A percentile compares a stretch with the other conserved stretches of the same genome.
Conservation (phyloP, 768 basidiomycete genomes). For the Termitomyces sp. region DNA sequence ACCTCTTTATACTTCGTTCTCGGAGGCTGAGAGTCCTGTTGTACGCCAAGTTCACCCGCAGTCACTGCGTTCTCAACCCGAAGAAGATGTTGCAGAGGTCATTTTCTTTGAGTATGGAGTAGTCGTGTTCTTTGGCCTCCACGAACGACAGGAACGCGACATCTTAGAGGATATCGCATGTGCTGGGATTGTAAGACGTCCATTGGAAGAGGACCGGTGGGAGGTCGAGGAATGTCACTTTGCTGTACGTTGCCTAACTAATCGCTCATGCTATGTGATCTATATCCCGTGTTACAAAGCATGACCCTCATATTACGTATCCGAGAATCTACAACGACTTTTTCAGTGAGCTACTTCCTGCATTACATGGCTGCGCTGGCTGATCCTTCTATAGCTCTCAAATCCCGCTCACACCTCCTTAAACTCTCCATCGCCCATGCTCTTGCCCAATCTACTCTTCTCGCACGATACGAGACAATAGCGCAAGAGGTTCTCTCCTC, state of each 20-base stretch:
- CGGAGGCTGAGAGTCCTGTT: constrained; percentile 2
- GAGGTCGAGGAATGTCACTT: constrained; percentile 94
- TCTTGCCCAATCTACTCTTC: constrained; percentile 88
- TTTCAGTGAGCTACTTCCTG: constrained; percentile 60
- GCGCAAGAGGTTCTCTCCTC: constrained; percentile 77
- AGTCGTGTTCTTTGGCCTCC: constrained; percentile 85
- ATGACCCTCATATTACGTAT: constrained; percentile 77
- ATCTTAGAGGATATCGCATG: constrained; percentile 80
- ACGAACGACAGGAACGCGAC: constrained; percentile 71
- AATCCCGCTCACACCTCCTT: constrained; percentile 84
- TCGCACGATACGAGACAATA: constrained; percentile 80
- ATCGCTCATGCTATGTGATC: neutral
- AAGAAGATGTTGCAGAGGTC: constrained; percentile 62
- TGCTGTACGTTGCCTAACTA: constrained; percentile 44
- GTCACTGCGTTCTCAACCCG: constrained; percentile 16
- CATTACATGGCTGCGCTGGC: neutral
- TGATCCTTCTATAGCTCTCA: constrained; percentile 57
- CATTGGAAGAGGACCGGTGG: constrained; percentile 67
- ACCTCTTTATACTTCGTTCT: constrained; percentile 1
- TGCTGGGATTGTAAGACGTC: constrained; percentile 63
- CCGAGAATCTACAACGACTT: constrained; percentile 96
- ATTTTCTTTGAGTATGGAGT: constrained; percentile 89
- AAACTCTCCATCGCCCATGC: constrained; percentile 94
- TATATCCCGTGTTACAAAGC: constrained; percentile 35
- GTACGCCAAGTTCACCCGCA: constrained; percentile 4